Percentiles rank a stretch among this genome's conserved stretches.
phyloP scores from a whole-genome alignment of 192 early-diverging fungal species.

The Coemansia sp. region DNA sequence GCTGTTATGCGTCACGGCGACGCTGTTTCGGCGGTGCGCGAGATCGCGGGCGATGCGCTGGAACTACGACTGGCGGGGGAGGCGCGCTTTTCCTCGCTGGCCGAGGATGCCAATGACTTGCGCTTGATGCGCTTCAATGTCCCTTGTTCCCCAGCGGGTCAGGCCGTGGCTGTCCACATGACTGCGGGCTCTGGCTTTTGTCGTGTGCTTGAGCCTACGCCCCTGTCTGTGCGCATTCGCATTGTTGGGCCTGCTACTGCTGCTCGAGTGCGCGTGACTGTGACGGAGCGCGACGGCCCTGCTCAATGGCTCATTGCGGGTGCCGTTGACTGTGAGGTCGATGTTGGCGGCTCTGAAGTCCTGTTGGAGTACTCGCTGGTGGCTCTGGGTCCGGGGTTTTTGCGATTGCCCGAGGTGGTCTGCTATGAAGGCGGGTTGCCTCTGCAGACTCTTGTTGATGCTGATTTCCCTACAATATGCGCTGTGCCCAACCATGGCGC shows the following conservation, averaged over 20 bases:
- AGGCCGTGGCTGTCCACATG: conserved; percentile 11
- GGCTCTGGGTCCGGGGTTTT: conserved; percentile 32
- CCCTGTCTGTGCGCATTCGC: conserved; percentile 16
- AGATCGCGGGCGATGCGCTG: not conserved
- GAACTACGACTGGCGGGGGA: not conserved
- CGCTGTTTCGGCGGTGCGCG: conserved; percentile 11
- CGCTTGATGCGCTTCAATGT: not conserved
- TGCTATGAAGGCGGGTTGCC: conserved; percentile 16
- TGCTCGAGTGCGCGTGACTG: conserved; percentile 12
- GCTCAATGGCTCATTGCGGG: conserved; percentile 38
- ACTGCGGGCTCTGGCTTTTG: conserved; percentile 13
- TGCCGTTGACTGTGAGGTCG: conserved; percentile 7
- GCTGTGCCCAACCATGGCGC: conserved; percentile 3
- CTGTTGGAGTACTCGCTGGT: conserved; percentile 25
- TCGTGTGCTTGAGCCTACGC: conserved; percentile 19
- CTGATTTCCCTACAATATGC: not conserved
- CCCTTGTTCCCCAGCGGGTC: not conserved
- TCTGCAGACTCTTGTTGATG: not conserved
- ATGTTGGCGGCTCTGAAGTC: not conserved
- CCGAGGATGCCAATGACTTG: not conserved
- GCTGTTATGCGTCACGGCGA: conserved; percentile 25
- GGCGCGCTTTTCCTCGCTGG: not conserved
- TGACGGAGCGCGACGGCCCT: conserved; percentile 9
- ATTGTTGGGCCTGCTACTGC: conserved; percentile 3
- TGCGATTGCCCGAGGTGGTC: conserved; percentile 38